Evolutionary conservation across 75 land plant genomes (phyloP).

Genomic region (Azolla pinnata): DNA sequence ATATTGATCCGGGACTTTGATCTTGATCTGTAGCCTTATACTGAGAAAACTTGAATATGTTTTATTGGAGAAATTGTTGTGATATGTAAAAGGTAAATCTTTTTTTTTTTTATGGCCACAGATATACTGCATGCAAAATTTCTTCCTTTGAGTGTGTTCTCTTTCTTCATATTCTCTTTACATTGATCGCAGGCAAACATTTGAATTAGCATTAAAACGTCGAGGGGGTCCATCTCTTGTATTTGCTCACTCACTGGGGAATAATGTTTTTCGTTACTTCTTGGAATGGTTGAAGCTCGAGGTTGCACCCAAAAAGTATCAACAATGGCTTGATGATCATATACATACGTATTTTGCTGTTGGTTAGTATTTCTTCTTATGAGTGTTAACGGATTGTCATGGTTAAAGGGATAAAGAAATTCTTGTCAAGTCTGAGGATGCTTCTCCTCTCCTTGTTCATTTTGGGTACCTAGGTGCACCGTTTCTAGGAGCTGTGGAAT

Average conservation of each 20-base stretch:
- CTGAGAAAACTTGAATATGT: too few relatives aligned
- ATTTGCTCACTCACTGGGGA: constrained; percentile 95
- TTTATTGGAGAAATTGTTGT: too few relatives aligned
- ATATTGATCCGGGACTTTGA: too few relatives aligned
- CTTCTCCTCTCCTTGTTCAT: neutral
- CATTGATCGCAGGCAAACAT: constrained; percentile 58
- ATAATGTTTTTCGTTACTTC: constrained; percentile 97
- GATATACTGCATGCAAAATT: neutral
- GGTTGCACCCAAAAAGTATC: constrained; percentile 78
- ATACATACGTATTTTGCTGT: constrained; percentile 94
- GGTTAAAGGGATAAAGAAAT: too few relatives aligned
- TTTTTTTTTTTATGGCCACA: too few relatives aligned
- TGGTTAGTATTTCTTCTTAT: constrained; percentile 57
- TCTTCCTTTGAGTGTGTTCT: neutral
- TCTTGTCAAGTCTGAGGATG: neutral
- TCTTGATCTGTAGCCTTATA: too few relatives aligned
- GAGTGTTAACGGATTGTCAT: too few relatives aligned
- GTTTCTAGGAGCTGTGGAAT: constrained; percentile 77
- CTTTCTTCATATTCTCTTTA: neutral
- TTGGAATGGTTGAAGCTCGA: constrained; percentile 97
- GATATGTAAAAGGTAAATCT: too few relatives aligned
- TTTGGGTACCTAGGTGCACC: constrained; percentile 57
- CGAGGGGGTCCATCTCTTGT: constrained; percentile 97
- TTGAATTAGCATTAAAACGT: constrained; percentile 92
- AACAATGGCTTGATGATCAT: constrained; percentile 87